Base-by-base conservation (phyloP, 2,329 filamentous ascomycete species). In the Paraconiothyrium brasiliense region DNA sequence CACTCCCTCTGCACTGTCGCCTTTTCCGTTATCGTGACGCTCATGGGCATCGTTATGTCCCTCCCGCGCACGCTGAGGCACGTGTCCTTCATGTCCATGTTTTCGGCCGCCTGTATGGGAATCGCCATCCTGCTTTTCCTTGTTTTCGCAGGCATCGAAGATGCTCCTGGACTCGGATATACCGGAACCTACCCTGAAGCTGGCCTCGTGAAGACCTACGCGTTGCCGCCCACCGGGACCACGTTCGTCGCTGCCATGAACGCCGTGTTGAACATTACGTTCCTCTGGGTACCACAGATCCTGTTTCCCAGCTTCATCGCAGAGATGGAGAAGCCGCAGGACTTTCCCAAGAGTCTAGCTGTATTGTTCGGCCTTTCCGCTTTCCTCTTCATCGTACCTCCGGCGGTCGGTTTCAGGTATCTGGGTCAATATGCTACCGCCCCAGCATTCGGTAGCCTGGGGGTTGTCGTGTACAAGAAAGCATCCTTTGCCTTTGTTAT, bases 221-320 rank as follows among this genome's bases (percentile, higher is more conserved):
- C 88, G 0, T 76, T 94, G 22, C 91, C 93, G 0, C 79, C 88
- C 3, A 78, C 84, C 1, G 87, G 89, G n/a, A 96, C 92, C 0
- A 91, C 90, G 0, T 97, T 96, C 69, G 92, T 97, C 4, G 83
- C 85, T 2, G 93, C 90, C 22, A 90, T 97, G 85, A 93, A 89
- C 56, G 94, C 94, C 0, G 97, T 97, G 79, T 85, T 97, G 76
- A 97, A 97, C 80, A 97, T 97, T 74, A 92, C 90, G 80, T 97
- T 97, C 77, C 97, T 94, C 0, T 97, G 97, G 75, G 97, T 97
- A 68, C 94, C 94, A 0, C 94, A 97, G 76, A 97, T 97, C 71
- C 97, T 94, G 0, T 85, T 97, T 14, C 94, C 94, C 0, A 94
- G 91, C 69, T 97, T 97, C 82, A 97, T 97, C 67, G 93, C 94